phyloP scores from a whole-genome alignment of 176 grass and related monocot species.

The Cymbopogon citratus region DNA sequence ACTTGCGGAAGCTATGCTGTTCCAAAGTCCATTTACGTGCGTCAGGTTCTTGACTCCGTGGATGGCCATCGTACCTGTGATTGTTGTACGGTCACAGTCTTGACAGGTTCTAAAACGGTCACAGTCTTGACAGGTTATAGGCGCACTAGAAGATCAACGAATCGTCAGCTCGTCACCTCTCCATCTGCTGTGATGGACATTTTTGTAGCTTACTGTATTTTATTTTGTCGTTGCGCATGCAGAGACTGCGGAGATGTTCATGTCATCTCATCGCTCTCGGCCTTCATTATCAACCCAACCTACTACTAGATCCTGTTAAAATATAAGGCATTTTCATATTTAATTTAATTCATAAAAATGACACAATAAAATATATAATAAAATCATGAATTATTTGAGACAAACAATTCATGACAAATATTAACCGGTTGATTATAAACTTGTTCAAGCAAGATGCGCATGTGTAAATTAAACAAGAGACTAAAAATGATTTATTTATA shows the following conservation, averaged over 20 bases:
- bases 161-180: neutral
- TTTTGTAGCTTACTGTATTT: neutral
- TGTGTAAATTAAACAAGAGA: too few species aligned
- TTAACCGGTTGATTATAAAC: too few species aligned
- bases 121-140: neutral
- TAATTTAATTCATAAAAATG: too few species aligned
- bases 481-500: too few species aligned
- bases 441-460: too few species aligned
- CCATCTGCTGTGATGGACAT: neutral
- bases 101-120: neutral
- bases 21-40: neutral
- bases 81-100: neutral
- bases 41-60: neutral
- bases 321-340: too few species aligned
- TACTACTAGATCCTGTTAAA: too few species aligned
- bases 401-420: too few species aligned
- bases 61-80: neutral
- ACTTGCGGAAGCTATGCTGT: neutral
- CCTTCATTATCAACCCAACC: neutral
- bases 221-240: neutral
- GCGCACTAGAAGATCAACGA: neutral
- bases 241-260: neutral
- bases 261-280: neutral
- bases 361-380: too few species aligned
- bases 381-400: too few species aligned